Evolutionary conservation across 768 basidiomycete species (phyloP), one percentile per base, ranked within the genome.

Genomic region (Phaeotremella skinneri): DNA sequence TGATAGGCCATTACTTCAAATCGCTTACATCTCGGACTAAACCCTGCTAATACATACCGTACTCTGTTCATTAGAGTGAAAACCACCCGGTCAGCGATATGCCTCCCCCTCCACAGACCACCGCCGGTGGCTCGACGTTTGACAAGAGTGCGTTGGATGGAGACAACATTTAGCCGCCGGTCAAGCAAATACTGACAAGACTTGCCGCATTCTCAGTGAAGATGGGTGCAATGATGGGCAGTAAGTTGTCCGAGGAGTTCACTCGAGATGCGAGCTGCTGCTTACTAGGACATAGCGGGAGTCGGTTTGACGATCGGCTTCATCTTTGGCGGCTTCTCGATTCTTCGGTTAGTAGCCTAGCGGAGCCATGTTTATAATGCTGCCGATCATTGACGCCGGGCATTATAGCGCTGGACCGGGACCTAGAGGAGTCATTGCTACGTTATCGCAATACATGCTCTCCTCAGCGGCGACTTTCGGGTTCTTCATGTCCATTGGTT

Each of bases 261-360:
- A 14, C 30, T 21, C 9, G 14, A 13, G 32, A 16, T 14, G 27
- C 5, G 16, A 31, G 16, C 16, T 25, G 30, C 50, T 62, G 52
- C 37, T 45, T n/a, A n/a, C 25, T 11, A 14, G 21, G 25, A 26
- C 13, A 11, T 41, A 73, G 89, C 87, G 67, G 90, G 90, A 58
- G 93, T 97, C 54, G 94, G 94, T 13, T 83, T 96, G 47, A 94
- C 92, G 31, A 96, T 97, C 73, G 94, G 96, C 17, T 97, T 98
- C 80, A 86, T 99, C 60, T 98, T 98, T 72, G 94, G 94, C 42
- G 86, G 87, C 26, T 96, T 88, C 81, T 91, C 86, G 68, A 90
- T 98, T 73, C 78, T 98, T 43, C 82, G 91, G 92, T 90, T 67
- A 70, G 87, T 68, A 32, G 16, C 27, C 20, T 30, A 34, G 43